phyloP scores from a whole-genome alignment of 768 basidiomycete genomes.

The Tulasnella sp. region DNA sequence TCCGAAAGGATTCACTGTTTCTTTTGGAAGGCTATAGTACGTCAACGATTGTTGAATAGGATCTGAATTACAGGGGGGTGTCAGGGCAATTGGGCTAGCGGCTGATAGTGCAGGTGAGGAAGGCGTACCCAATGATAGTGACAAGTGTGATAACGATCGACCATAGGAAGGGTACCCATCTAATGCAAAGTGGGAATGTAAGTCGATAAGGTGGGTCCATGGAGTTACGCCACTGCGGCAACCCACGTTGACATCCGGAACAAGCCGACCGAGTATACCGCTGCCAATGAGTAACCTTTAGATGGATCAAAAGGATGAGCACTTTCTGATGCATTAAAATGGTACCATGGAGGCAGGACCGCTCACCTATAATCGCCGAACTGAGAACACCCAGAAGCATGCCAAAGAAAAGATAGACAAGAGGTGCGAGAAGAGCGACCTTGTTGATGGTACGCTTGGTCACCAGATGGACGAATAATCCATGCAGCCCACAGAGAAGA shows the following conservation, averaged over 20 bases:
- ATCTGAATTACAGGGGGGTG: background rate
- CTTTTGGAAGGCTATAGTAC: background rate
- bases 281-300: slow-evolving; percentile 18
- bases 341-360: too few species aligned
- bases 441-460: slow-evolving; percentile 1
- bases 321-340: background rate
- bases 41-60: slow-evolving; percentile 22
- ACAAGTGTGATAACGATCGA: slow-evolving; percentile 19
- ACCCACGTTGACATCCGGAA: slow-evolving; percentile 21
- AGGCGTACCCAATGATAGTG: slow-evolving; percentile 21
- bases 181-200: background rate
- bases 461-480: slow-evolving; percentile 4
- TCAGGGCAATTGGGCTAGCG: background rate
- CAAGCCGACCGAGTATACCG: slow-evolving; percentile 19
- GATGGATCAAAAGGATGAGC: background rate
- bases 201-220: background rate
- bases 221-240: background rate
- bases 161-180: slow-evolving; percentile 23
- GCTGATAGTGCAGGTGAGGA: background rate
- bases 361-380: slow-evolving; percentile 18
- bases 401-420: slow-evolving; percentile 18
- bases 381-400: slow-evolving; percentile 17
- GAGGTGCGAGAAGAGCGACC: background rate
- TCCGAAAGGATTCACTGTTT: background rate
- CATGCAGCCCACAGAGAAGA: slow-evolving; percentile 16